Base-by-base conservation (phyloP, 805 yeast genomes). In the Ogataea nonfermentans region DNA sequence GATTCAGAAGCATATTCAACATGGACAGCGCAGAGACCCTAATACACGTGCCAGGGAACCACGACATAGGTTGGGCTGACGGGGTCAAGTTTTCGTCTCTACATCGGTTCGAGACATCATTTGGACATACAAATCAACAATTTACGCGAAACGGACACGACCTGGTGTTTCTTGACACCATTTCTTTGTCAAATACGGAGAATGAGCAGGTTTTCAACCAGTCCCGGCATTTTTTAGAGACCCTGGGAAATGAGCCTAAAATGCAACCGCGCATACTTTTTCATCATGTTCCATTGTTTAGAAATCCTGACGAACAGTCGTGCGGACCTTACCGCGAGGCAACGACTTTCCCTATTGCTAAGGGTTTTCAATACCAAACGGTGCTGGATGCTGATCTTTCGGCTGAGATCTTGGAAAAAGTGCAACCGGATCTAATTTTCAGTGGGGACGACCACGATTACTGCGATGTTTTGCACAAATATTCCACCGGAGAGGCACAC, bases 371-470 rank as follows among this genome's bases (percentile, higher is more conserved):
- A 57, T 93, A 88, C 60, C 96, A 90, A 62, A 90, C 96, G 0
- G 91, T 86, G n/a, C 70, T 93, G 8, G 84, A 80, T 35, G 66
- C 74, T 22, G 74, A 71, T 2, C 54, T 83, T 4, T 68, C 91
- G 0, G 71, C 76, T 28, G 71, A 76, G 14, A 70, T 93, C 4
- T 62, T 93, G 31, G 52, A 68, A 6, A 66, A 62, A 8, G 59
- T 91, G 1, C 63, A 73, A 32, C 99, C 99, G 0, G 68, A 68
- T 11, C 61, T 81, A 9, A 71, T 85, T 4, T 86, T 89, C 55
- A 79, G 95, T 5, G 99, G 99, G 1, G 99, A 93, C 60, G 99
- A 93, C 59, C 99, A 93, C 65, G 99, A 93, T 60, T 89, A 87
- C 52, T 93, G 99, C 60, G 53, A 49, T 28, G 37, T 46, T 3